Conservation (phyloP, 805 yeast species). For the Yarrowia sp. region DNA sequence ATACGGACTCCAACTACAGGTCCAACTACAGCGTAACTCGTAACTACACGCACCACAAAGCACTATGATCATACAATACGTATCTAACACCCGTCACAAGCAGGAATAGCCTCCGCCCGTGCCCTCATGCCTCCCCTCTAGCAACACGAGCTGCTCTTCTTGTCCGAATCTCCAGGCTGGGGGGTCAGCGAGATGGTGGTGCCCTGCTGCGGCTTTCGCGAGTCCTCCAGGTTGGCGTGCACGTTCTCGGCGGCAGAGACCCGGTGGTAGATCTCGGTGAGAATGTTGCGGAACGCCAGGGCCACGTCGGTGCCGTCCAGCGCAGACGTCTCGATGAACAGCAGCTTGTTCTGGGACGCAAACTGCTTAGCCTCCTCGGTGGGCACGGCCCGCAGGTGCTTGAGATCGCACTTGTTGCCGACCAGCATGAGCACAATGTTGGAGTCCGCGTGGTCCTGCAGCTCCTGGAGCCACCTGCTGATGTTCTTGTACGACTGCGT, state of each 20-base stretch:
- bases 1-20: background rate
- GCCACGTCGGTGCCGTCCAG: constrained; percentile 93
- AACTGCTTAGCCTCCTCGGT: constrained; percentile 94
- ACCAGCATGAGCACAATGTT: constrained; percentile 95
- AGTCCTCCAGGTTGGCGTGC: constrained; percentile 62
- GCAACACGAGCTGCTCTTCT: constrained; percentile 32
- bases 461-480: constrained; percentile 89
- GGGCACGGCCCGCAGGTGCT: constrained; percentile 92
- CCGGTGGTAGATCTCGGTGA: constrained; percentile 84
- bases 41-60: background rate
- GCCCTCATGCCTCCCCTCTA: constrained; percentile 24
- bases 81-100: constrained; percentile 7
- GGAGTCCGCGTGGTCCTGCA: constrained; percentile 95
- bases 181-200: constrained; percentile 92
- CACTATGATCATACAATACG: constrained; percentile 11
- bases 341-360: constrained; percentile 30
- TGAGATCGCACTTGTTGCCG: constrained; percentile 91
- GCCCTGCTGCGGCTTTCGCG: constrained; percentile 70
- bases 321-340: constrained; percentile 28
- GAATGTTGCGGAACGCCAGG: constrained; percentile 85
- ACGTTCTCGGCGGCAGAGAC: constrained; percentile 94
- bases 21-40: background rate
- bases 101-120: background rate
- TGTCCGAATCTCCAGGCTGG: constrained; percentile 77
- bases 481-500: constrained; percentile 87